phyloP scores from a whole-genome alignment of 2,329 filamentous ascomycete species.

The Basipetospora chlamydospora region DNA sequence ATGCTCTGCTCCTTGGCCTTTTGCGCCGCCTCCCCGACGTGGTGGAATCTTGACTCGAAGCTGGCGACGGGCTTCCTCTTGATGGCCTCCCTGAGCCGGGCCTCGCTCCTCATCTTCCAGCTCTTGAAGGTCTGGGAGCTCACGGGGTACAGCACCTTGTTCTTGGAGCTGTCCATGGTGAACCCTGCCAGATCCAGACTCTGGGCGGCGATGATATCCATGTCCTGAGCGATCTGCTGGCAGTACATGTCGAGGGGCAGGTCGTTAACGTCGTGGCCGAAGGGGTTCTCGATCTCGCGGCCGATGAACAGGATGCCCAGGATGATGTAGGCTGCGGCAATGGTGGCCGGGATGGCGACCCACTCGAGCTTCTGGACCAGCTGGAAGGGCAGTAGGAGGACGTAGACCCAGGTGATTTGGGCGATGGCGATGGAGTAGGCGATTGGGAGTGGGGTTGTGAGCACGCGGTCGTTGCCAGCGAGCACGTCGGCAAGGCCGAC shows the following conservation, averaged over 20 bases:
- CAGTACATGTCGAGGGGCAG: constrained; percentile 65
- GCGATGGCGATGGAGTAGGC: constrained; percentile 75
- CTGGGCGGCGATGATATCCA: constrained; percentile 55
- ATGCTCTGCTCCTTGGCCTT: neutral
- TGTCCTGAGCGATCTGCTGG: constrained; percentile 55
- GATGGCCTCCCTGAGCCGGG: constrained; percentile 23
- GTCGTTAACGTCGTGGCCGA: constrained; percentile 73
- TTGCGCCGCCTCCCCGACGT: neutral
- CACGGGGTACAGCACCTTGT: constrained; percentile 43
- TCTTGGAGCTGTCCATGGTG: constrained; percentile 20
- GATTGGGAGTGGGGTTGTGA: constrained; percentile 68
- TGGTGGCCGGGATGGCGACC: constrained; percentile 59
- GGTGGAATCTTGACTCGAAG: constrained; percentile 11
- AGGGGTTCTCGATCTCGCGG: constrained; percentile 73
- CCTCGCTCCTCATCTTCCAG: constrained; percentile 26
- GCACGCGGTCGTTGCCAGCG: constrained; percentile 59
- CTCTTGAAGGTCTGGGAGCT: constrained; percentile 21
- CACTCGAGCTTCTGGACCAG: constrained; percentile 48
- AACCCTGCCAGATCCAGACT: constrained; percentile 16
- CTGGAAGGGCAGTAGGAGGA: constrained; percentile 70
- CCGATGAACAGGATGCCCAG: constrained; percentile 62
- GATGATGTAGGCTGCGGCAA: constrained; percentile 67
- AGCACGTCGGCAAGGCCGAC: constrained; percentile 56
- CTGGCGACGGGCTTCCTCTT: constrained; percentile 23
- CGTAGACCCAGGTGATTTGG: constrained; percentile 78